Conservation (phyloP, 2,329 filamentous ascomycete species). For the Epicoccum sorghinum region DNA sequence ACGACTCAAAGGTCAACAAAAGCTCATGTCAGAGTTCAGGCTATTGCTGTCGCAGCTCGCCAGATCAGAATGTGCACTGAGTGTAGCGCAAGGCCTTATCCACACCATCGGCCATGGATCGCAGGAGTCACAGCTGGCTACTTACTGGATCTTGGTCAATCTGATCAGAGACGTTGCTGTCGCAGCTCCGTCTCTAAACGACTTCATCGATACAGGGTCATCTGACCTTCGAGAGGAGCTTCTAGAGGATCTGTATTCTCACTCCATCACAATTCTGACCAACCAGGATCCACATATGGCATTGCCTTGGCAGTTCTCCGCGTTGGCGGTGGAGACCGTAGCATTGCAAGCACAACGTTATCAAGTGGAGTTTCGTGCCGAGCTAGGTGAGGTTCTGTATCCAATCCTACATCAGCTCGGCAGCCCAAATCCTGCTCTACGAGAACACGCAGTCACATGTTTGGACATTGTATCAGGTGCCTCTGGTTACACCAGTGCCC, state of each 20-base stretch:
- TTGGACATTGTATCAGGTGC: conserved; percentile 78
- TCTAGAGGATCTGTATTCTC: conserved; percentile 70
- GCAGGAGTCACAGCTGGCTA: conserved; percentile 67
- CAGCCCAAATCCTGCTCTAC: conserved; percentile 69
- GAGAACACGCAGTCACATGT: conserved; percentile 80
- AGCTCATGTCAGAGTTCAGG: conserved; percentile 67
- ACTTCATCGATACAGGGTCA: conserved; percentile 65
- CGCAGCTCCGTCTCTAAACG: conserved; percentile 63
- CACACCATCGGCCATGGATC: conserved; percentile 65
- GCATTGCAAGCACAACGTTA: conserved; percentile 75
- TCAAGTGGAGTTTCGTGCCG: conserved; percentile 73
- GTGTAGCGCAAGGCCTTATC: conserved; percentile 69
- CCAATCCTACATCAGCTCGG: conserved; percentile 89
- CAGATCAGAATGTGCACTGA: conserved; percentile 49
- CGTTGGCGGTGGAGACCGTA: conserved; percentile 80
- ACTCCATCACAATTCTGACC: conserved; percentile 67
- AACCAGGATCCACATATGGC: conserved; percentile 44
- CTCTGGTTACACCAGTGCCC: conserved; percentile 76
- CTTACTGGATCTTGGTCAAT: conserved; percentile 81
- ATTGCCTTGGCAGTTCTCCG: conserved; percentile 74
- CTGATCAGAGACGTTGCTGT: conserved; percentile 66
- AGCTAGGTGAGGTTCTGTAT: conserved; percentile 90
- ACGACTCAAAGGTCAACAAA: conserved; percentile 67
- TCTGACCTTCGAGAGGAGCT: conserved; percentile 38
- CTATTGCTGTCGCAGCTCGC: conserved; percentile 64